A percentile compares a stretch with the other conserved stretches of the same genome.
Conservation (phyloP, 441 rosid species). For the Corymbia calophylla region DNA sequence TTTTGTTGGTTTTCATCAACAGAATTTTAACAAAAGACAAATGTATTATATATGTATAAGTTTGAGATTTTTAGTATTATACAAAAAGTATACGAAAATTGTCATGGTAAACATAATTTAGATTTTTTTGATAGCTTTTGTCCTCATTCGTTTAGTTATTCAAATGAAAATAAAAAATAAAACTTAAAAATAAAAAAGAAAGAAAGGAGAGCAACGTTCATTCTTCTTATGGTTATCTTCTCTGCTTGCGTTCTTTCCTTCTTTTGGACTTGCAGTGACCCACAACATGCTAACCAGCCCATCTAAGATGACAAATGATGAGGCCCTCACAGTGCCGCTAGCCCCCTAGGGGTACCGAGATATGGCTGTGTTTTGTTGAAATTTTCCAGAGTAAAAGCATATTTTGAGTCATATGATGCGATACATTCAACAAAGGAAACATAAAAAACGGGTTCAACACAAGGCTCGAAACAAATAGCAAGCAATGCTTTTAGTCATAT, state of each 20-base stretch:
- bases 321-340: not conserved
- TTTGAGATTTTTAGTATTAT: no score
- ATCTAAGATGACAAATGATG: not conserved
- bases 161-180: not conserved
- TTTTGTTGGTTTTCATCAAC: no score
- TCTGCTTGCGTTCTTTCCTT: not conserved
- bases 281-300: not conserved
- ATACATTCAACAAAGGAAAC: not conserved
- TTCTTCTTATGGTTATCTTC: not conserved
- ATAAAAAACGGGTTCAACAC: rapidly evolving
- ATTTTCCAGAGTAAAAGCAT: rapidly evolving
- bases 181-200: not conserved
- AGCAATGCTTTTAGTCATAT: rapidly evolving
- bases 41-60: no score
- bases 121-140: not conserved
- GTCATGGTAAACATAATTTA: no score
- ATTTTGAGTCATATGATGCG: not conserved
- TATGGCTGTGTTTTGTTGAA: not conserved
- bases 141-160: not conserved
- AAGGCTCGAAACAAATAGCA: not conserved
- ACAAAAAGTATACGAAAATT: no score
- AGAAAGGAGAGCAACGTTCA: not conserved
- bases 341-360: not conserved
- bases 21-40: no score
- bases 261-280: not conserved